Base-by-base conservation (phyloP, 1,139 yeast species). In the Yamadazyma mexicana region DNA sequence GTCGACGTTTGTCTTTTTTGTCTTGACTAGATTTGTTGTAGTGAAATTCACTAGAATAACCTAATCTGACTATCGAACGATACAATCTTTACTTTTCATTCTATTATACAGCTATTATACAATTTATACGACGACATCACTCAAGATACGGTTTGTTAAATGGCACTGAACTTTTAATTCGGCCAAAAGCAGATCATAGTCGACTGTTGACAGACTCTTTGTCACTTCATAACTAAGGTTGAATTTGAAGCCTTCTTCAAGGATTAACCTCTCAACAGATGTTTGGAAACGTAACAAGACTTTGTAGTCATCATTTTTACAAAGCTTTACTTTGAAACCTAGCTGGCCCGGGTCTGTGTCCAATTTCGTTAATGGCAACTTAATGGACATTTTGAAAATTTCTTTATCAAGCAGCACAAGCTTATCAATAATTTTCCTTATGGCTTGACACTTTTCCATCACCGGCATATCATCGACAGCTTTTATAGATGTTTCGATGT, bases 321-420 rank as follows among this genome's bases (percentile, higher is more conserved):
- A 50, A 40, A 56, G 57, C 17, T 43, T 42, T 10, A 52, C 38
- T 3, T 33, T 25, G 33, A 56, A 49, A 3, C 37, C 38, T 6
- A 57, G 29, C 5, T 31, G 20, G 9, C 11, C 40, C 25, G 6
- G 35, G 17, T 40, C 22, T 23, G 26, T 11, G 1, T 34, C 34
- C 5, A 31, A 16, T 6, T 52, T 34, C 5, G 44, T 33, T 4
- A 61, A 41, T 1, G 73, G 73, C 41, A 47, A 62, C 37, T 56
- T 61, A 24, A 64, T 46, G 3, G 65, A 56, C 4, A 65, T 46
- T 33, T 52, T 55, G 51, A 55, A 58, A 4, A 68, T 44, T 25
- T 60, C 66, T 4, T 38, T 18, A 45, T 68, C 73, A 4, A 69
- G 38, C 15, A 40, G 37, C 24, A 46, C 48, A 15, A 63, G 47